These are phyloP conservation scores for Vitis hybrid DNA, from an alignment of 177 flowering plant genomes.

Conservation along the genomic window DNA sequence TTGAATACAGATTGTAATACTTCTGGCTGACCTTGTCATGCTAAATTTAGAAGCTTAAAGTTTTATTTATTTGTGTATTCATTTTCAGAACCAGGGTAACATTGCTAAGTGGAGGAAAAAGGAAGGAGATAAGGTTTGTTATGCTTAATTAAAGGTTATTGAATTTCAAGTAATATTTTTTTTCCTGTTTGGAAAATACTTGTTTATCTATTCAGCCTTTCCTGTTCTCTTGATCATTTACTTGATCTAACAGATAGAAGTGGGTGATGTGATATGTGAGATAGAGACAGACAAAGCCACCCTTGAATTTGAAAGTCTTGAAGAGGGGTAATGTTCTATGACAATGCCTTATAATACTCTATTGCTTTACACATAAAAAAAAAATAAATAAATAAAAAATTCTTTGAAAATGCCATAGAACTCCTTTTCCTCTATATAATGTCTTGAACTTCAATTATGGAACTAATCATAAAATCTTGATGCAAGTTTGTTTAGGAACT, in stretches of 20 bases:
- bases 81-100: constrained; percentile 81
- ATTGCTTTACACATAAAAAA: too few relatives aligned
- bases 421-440: too few relatives aligned
- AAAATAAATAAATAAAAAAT: background rate
- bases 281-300: constrained; percentile 98
- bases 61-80: constrained; percentile 11
- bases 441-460: too few relatives aligned
- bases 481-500: too few relatives aligned
- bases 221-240: constrained; percentile 9
- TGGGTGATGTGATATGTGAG: constrained; percentile 90
- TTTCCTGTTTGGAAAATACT: background rate
- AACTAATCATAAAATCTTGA: too few relatives aligned
- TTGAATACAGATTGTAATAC: background rate
- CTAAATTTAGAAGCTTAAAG: constrained; percentile 6
- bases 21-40: background rate
- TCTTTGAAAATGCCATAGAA: constrained; percentile 3
- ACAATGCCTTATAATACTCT: background rate
- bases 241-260: constrained; percentile 68
- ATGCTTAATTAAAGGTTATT: background rate
- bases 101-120: constrained; percentile 82
- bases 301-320: constrained; percentile 87
- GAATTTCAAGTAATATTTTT: background rate
- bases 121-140: constrained; percentile 93
- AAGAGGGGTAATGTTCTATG: constrained; percentile 76
- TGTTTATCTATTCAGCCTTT: background rate